phyloP scores from a whole-genome alignment of 2,329 filamentous ascomycete genomes.

The Paraphaeosphaeria minitans region DNA sequence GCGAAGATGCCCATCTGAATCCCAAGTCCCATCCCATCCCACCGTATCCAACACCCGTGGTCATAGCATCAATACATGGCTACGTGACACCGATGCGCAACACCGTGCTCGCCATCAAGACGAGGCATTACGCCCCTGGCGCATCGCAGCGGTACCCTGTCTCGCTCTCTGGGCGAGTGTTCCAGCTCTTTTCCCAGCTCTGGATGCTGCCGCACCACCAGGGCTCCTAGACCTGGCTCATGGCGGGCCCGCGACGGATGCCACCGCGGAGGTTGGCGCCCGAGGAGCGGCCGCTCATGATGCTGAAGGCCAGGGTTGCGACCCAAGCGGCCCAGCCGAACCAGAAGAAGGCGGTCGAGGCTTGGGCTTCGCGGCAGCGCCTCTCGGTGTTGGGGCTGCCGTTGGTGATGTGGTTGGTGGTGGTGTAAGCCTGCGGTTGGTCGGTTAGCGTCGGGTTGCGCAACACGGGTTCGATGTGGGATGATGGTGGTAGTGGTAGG shows the following conservation, averaged over 20 bases:
- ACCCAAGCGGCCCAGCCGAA: slow-evolving; percentile 71
- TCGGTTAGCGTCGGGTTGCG: neutral
- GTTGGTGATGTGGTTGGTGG: slow-evolving; percentile 64
- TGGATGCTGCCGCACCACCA: slow-evolving; percentile 27
- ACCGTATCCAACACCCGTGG: neutral
- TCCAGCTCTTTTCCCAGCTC: slow-evolving; percentile 30
- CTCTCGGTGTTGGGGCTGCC: slow-evolving; percentile 64
- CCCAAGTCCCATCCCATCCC: neutral
- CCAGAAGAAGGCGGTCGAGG: slow-evolving; percentile 76
- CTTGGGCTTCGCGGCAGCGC: slow-evolving; percentile 77
- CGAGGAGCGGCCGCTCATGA: slow-evolving; percentile 57
- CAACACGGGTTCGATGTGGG: neutral
- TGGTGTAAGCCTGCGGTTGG: slow-evolving; percentile 47
- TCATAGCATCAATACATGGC: slow-evolving; percentile 7
- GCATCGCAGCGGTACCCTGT: neutral
- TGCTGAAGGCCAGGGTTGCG: slow-evolving; percentile 60
- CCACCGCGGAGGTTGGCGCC: slow-evolving; percentile 52
- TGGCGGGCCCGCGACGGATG: slow-evolving; percentile 53
- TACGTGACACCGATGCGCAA: neutral
- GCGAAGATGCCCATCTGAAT: neutral
- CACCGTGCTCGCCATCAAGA: neutral
- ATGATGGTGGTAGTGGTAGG: neutral
- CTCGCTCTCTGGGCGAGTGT: slow-evolving; percentile 26
- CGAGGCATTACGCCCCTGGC: neutral
- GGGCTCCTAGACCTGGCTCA: slow-evolving; percentile 60